Percentiles rank a stretch among this genome's conserved stretches.
Evolutionary conservation across 2,329 filamentous ascomycete species (phyloP).

Genomic region (Nothopassalora personata): DNA sequence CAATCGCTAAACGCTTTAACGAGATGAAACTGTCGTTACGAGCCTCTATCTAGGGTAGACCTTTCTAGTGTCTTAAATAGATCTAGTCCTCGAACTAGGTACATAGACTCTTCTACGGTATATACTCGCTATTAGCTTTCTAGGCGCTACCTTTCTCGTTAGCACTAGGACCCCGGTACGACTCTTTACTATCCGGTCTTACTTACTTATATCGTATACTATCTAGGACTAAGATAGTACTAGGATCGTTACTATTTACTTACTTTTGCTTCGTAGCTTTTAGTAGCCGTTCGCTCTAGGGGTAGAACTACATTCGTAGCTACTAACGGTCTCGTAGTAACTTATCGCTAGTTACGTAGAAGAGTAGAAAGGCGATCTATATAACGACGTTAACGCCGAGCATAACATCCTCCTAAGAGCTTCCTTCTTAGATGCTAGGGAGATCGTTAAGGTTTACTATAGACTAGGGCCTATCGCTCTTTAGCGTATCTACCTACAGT

Average conservation of each 20-base stretch:
- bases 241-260: conserved; percentile 3
- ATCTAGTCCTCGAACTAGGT: conserved; percentile 11
- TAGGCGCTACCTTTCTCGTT: conserved; percentile 21
- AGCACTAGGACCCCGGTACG: neutral
- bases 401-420: conserved; percentile 15
- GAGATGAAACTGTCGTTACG: neutral
- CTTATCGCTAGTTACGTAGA: conserved; percentile 23
- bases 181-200: conserved; percentile 7
- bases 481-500: conserved; percentile 11
- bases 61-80: conserved; percentile 6
- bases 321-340: conserved; percentile 18
- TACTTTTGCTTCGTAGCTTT: conserved; percentile 11
- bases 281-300: conserved; percentile 13
- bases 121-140: conserved; percentile 13
- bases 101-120: conserved; percentile 18
- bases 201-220: conserved; percentile 10
- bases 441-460: neutral
- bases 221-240: conserved; percentile 5
- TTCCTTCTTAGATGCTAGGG: conserved; percentile 1
- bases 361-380: conserved; percentile 14
- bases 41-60: conserved; percentile 1
- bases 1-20: neutral
- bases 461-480: conserved; percentile 12
- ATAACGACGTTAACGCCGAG: conserved; percentile 22
- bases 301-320: conserved; percentile 24